Conservation (phyloP, 2,329 filamentous ascomycete genomes). For the Helicocarpus griseus region DNA sequence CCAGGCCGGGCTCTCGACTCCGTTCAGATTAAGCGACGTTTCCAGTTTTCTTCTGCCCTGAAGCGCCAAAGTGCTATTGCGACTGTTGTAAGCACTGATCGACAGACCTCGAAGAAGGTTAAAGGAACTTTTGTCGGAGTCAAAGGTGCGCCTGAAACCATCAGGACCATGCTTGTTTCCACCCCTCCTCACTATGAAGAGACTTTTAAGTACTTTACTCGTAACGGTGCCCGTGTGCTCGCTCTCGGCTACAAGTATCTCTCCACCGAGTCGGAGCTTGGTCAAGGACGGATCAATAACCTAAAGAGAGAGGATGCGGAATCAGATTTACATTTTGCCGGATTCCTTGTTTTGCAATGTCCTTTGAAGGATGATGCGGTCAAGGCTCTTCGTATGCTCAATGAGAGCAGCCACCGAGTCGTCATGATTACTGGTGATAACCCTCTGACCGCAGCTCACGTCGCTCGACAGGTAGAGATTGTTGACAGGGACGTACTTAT, state of each 20-base stretch:
- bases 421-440: slow-evolving; percentile 99
- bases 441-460: slow-evolving; percentile 89
- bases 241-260: slow-evolving; percentile 92
- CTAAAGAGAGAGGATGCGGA: slow-evolving; percentile 90
- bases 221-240: slow-evolving; percentile 88
- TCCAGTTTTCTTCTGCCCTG: slow-evolving; percentile 94
- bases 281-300: slow-evolving; percentile 79
- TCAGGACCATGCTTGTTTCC: slow-evolving; percentile 79
- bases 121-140: slow-evolving; percentile 87
- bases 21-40: slow-evolving; percentile 90
- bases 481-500: slow-evolving; percentile 93
- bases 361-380: slow-evolving; percentile 94
- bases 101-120: slow-evolving; percentile 62
- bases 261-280: slow-evolving; percentile 68
- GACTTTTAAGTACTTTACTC: slow-evolving; percentile 95
- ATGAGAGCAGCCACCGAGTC: slow-evolving; percentile 95
- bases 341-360: slow-evolving; percentile 90
- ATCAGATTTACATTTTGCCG: slow-evolving; percentile 73
- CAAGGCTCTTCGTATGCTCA: slow-evolving; percentile 89
- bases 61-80: slow-evolving; percentile 95
- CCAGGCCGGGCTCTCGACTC: slow-evolving; percentile 49
- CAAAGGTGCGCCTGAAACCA: slow-evolving; percentile 95
- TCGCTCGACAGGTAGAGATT: slow-evolving; percentile 92
- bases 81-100: slow-evolving; percentile 63
- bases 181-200: slow-evolving; percentile 87